Evolutionary conservation across 371 early-diverging fungal species (phyloP).

Genomic region (Batrachochytrium dendrobatidis): DNA sequence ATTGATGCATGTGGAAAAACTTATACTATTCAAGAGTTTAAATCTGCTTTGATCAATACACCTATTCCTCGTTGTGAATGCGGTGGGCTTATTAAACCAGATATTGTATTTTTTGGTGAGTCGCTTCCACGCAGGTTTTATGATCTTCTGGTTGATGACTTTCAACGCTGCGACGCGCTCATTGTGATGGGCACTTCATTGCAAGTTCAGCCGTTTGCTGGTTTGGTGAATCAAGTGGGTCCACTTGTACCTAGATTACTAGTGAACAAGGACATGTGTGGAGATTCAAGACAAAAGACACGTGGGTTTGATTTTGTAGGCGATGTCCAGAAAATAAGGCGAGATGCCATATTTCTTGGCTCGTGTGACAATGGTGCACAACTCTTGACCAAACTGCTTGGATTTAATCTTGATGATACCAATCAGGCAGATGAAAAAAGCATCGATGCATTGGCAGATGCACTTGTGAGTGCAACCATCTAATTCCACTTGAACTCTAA

Average conservation of each 20-base stretch:
- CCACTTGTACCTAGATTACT: constrained; percentile 69
- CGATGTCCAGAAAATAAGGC: constrained; percentile 43
- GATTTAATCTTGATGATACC: constrained; percentile 81
- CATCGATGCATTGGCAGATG: no score
- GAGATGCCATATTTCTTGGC: constrained; percentile 72
- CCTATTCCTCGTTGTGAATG: constrained; percentile 68
- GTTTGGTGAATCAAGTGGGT: constrained; percentile 58
- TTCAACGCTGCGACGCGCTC: constrained; percentile 66
- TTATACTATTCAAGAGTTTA: constrained; percentile 38
- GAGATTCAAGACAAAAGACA: constrained; percentile 9
- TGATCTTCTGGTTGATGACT: constrained; percentile 32
- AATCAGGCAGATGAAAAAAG: constrained; percentile 99
- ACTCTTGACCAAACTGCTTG: constrained; percentile 53
- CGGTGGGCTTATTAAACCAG: constrained; percentile 75
- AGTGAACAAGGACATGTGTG: constrained; percentile 72
- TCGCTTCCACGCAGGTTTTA: constrained; percentile 72
- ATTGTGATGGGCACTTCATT: constrained; percentile 83
- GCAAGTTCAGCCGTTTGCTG: constrained; percentile 75
- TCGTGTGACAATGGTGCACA: constrained; percentile 69
- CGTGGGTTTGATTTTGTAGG: constrained; percentile 82
- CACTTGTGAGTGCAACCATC: no score
- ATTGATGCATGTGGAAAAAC: constrained; percentile 36
- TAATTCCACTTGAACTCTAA: no score
- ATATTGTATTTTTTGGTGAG: constrained; percentile 95
- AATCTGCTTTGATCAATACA: constrained; percentile 17